Evolutionary conservation across 2,329 filamentous ascomycete genomes (phyloP).

Genomic region (Emergomyces pasteurianus): DNA sequence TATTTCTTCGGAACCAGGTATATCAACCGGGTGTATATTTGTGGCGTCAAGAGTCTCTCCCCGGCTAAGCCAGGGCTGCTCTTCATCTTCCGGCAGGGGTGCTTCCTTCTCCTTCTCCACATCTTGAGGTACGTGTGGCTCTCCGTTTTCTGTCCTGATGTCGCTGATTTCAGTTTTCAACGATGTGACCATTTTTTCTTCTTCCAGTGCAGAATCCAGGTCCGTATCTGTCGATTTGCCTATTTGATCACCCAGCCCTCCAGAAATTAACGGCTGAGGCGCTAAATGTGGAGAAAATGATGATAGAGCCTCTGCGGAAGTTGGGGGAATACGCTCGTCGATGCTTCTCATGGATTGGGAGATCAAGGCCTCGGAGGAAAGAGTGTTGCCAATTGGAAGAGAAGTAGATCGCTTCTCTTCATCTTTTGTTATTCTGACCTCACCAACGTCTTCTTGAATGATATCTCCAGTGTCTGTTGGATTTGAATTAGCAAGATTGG

Average conservation of each 20-base stretch:
- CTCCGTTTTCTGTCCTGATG: neutral
- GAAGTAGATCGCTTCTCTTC: no score
- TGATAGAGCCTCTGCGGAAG: neutral
- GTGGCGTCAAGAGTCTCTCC: no score
- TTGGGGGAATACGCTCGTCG: neutral
- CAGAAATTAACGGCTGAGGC: neutral
- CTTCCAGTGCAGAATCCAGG: neutral
- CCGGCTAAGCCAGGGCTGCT: neutral
- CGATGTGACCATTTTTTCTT: neutral
- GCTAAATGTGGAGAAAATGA: neutral
- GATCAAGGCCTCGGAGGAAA: neutral
- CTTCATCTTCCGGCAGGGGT: neutral
- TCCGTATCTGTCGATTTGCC: neutral
- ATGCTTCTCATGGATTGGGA: neutral
- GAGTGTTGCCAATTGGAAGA: neutral
- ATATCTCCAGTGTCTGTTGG: neutral
- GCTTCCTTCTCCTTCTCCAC: neutral
- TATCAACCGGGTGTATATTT: neutral
- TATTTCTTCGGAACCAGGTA: neutral
- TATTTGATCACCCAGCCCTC: neutral
- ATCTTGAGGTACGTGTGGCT: neutral
- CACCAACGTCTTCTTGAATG: neutral
- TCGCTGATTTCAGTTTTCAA: neutral
- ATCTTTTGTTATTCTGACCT: neutral
- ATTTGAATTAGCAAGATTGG: neutral